Evolutionary conservation across 1,139 yeast genomes (phyloP).

Genomic region (Hansenula lynferdii): DNA sequence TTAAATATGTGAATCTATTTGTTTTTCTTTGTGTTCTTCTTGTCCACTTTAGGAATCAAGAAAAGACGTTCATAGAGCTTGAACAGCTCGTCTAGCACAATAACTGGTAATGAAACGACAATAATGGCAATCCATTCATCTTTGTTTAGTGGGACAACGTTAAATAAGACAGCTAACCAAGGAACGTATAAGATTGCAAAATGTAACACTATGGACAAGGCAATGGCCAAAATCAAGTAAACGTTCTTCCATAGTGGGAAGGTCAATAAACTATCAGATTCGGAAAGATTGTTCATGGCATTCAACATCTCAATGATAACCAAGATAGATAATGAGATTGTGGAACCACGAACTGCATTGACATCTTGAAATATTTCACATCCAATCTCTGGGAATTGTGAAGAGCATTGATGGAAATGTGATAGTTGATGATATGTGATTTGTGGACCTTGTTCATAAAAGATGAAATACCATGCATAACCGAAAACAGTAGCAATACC

Average conservation of each 20-base stretch:
- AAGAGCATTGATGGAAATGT: constrained; percentile 30
- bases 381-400: constrained; percentile 28
- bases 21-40: neutral
- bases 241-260: constrained; percentile 34
- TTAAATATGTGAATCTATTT: neutral
- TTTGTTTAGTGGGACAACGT: constrained; percentile 28
- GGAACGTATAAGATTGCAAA: constrained; percentile 30
- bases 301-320: constrained; percentile 37
- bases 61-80: constrained; percentile 28
- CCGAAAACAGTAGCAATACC: constrained; percentile 38
- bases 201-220: constrained; percentile 30
- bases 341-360: constrained; percentile 28
- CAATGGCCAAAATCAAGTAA: constrained; percentile 31
- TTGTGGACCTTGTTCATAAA: constrained; percentile 30
- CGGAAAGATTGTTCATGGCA: constrained; percentile 34
- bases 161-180: constrained; percentile 27
- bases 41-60: neutral
- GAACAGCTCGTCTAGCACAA: constrained; percentile 31
- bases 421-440: constrained; percentile 28
- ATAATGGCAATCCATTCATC: constrained; percentile 33
- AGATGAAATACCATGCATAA: constrained; percentile 35
- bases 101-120: constrained; percentile 30
- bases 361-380: constrained; percentile 28
- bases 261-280: constrained; percentile 31
- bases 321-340: constrained; percentile 33